phyloP scores from a whole-genome alignment of 306 rosid genomes.

The Erythrophleum fordii region DNA sequence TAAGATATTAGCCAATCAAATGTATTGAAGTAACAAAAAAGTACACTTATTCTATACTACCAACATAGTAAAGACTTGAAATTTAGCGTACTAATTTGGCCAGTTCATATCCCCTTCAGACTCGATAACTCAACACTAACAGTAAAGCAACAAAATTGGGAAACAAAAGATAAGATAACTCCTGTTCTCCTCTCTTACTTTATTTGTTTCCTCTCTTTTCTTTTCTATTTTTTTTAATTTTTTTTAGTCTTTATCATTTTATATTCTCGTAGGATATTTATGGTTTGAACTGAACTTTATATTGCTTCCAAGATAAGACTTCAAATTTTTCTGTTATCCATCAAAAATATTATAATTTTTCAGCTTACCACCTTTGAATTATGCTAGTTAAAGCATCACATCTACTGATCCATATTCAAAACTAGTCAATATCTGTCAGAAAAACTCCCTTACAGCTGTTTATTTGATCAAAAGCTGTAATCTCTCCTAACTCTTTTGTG shows the following conservation, averaged over 20 bases:
- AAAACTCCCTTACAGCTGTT: background rate
- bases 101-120: background rate
- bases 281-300: background rate
- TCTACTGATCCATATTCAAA: slow-evolving; percentile 23
- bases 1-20: slow-evolving; percentile 9
- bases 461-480: background rate
- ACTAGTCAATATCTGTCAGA: background rate
- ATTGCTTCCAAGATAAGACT: background rate
- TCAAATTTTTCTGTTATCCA: background rate
- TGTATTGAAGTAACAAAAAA: background rate
- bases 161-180: slow-evolving; percentile 11
- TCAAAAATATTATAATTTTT: background rate
- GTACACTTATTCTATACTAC: background rate
- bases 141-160: background rate
- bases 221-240: background rate
- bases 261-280: background rate
- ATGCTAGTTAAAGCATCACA: background rate
- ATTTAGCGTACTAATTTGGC: background rate
- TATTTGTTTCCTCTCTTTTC: background rate
- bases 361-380: background rate
- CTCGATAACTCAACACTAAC: background rate
- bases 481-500: background rate
- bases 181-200: background rate
- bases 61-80: background rate
- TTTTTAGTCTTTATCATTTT: background rate